Conservation (phyloP, 2,329 filamentous ascomycete genomes). For the Beauveria sp. region DNA sequence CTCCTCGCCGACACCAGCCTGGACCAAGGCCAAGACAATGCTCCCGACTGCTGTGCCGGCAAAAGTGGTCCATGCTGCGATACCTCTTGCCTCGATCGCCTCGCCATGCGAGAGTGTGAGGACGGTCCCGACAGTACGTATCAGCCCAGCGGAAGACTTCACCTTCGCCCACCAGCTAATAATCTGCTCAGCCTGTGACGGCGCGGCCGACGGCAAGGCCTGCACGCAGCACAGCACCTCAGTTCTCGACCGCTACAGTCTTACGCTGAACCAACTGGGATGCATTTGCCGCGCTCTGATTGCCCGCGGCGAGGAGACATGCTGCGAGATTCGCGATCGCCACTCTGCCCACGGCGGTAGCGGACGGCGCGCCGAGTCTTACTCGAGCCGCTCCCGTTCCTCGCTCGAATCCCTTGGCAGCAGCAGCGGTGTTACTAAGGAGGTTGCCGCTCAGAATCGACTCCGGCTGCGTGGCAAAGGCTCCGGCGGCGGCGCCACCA, state of each 20-base stretch:
- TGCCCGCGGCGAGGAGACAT: constrained; percentile 43
- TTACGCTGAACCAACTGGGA: constrained; percentile 38
- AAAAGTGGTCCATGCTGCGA: constrained; percentile 35
- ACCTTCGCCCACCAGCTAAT: not conserved
- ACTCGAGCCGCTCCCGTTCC: not conserved
- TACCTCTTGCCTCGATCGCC: constrained; percentile 32
- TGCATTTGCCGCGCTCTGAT: constrained; percentile 47
- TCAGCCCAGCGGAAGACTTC: not conserved
- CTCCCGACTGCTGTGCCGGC: constrained; percentile 33
- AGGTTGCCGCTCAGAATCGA: constrained; percentile 11
- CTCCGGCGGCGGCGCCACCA: constrained; percentile 10
- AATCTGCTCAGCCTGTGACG: constrained; percentile 10
- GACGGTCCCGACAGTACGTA: not conserved
- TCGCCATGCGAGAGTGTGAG: constrained; percentile 35
- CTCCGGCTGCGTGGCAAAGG: constrained; percentile 12
- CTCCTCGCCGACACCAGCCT: not conserved
- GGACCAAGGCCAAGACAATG: not conserved
- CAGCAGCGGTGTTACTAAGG: not conserved
- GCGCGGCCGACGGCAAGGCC: constrained; percentile 20
- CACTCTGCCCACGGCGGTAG: constrained; percentile 19
- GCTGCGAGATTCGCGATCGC: constrained; percentile 27
- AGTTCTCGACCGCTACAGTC: constrained; percentile 31
- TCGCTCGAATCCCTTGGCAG: not conserved
- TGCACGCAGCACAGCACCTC: constrained; percentile 31
- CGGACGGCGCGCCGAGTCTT: constrained; percentile 9